phyloP scores from a whole-genome alignment of 2,329 filamentous ascomycete genomes.

The Westerdykella ornata region DNA sequence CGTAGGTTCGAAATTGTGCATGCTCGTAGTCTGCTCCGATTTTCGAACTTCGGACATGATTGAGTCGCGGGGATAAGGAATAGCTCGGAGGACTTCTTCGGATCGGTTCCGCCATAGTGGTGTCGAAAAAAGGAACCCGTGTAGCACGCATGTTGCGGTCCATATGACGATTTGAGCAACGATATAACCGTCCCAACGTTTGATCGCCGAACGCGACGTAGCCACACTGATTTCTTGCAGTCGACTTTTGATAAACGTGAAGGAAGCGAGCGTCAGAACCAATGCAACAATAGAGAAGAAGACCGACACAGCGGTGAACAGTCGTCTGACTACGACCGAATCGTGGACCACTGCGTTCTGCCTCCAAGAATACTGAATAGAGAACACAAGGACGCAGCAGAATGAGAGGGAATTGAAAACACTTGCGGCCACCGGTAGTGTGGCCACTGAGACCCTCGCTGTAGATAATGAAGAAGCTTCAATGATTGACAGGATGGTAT shows the following conservation, averaged over 20 bases:
- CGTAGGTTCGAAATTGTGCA: constrained; percentile 21
- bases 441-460: constrained; percentile 18
- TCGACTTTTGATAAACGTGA: constrained; percentile 22
- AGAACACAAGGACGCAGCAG: constrained; percentile 24
- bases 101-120: constrained; percentile 19
- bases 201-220: constrained; percentile 11
- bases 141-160: constrained; percentile 26
- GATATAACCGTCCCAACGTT: constrained; percentile 21
- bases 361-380: constrained; percentile 25
- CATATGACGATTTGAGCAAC: constrained; percentile 34
- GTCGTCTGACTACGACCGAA: constrained; percentile 13
- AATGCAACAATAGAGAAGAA: constrained; percentile 20
- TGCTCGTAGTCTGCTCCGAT: constrained; percentile 16
- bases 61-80: constrained; percentile 29
- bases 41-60: constrained; percentile 32
- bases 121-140: constrained; percentile 26
- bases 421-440: constrained; percentile 27
- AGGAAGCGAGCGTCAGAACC: constrained; percentile 21
- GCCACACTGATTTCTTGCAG: constrained; percentile 13
- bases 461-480: constrained; percentile 29
- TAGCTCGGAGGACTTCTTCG: constrained; percentile 10
- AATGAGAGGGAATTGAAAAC: constrained; percentile 27
- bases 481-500: constrained; percentile 33
- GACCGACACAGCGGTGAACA: constrained; percentile 19
- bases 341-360: constrained; percentile 18